Base-by-base conservation (phyloP, 495 filamentous ascomycete species). In the Hypoxylon rickii region DNA sequence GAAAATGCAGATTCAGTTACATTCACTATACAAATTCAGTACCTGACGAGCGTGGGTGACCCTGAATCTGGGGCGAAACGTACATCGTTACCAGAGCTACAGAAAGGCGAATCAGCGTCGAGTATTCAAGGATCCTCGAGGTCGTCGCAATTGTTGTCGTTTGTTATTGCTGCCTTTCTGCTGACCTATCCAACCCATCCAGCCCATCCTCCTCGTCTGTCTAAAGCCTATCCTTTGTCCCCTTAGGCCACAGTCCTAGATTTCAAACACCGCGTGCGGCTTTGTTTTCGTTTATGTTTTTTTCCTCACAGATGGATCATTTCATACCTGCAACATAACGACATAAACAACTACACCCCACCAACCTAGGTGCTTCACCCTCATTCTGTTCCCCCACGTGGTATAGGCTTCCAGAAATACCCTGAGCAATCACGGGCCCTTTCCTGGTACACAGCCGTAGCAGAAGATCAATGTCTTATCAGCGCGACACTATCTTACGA, bases 371-470 rank as follows among this genome's bases (percentile, higher is more conserved):
- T n/a, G n/a, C n/a, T n/a, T n/a, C n/a, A 29, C 10, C 24, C 10
- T 29, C 24, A 29, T 29, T 29, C 24, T 29, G 10, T 29, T 29
- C 24, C 36, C 21, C 29, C 38, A 31, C 39, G 16, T 41, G 21
- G 53, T 13, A 16, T 50, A 37, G 22, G 11, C 38, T 57, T 57
- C 52, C 15, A 50, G 45, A 44, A 44, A 38, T 40, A 17, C n/a
- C 38, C 32, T 21, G 39, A 32, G 21, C 44, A 31, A 15, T 21
- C 20, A 39, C n/a, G 37, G 17, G 24, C 10, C 37, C 26, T 40
- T 51, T n/a, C n/a, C n/a, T n/a, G n/a, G n/a, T n/a, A n/a, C 29
- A 21, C 1, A 1, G 13, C 1, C 32, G 1, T 5, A 20, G 12
- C 16, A 8, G 29, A 21, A 45, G 33, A n/a, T 24, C 21, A 24